phyloP scores from a whole-genome alignment of 768 basidiomycete species.

The Strobilomyces confusus region DNA sequence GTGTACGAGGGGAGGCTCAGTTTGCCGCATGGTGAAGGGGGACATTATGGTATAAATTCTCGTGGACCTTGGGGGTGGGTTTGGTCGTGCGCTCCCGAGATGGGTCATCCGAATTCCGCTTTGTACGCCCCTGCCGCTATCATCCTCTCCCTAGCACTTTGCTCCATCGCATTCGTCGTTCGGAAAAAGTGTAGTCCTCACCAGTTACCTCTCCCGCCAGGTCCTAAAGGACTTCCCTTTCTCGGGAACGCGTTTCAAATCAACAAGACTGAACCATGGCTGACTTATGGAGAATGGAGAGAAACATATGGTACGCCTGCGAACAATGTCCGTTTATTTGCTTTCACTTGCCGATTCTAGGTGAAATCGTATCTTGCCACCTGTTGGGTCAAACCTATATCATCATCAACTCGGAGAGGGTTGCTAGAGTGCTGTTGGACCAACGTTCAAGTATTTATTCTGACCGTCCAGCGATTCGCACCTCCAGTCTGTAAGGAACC shows the following conservation, averaged over 20 bases:
- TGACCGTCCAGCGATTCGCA: slow-evolving; percentile 13
- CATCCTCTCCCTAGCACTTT: slow-evolving; percentile 1
- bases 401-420: slow-evolving; percentile 22
- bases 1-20: neutral
- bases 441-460: slow-evolving; percentile 26
- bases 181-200: slow-evolving; percentile 11
- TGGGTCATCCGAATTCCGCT: neutral
- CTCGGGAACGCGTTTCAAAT: slow-evolving; percentile 26
- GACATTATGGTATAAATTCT: slow-evolving; percentile 15
- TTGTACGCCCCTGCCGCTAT: neutral
- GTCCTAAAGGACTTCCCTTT: slow-evolving; percentile 27
- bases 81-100: neutral
- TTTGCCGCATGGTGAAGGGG: neutral
- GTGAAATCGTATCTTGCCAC: slow-evolving; percentile 19
- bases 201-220: slow-evolving; percentile 26
- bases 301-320: slow-evolving; percentile 26
- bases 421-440: slow-evolving; percentile 20
- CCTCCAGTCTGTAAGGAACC: slow-evolving; percentile 3
- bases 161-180: neutral
- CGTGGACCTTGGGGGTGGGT: neutral
- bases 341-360: slow-evolving; percentile 2
- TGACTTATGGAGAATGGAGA: slow-evolving; percentile 31
- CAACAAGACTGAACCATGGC: slow-evolving; percentile 26
- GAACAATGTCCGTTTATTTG: neutral
- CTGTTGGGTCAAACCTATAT: slow-evolving; percentile 21